Evolutionary conservation across 345 rosid species (phyloP), one percentile per base, ranked within the genome.

Genomic region (Eutrema yunnanense): DNA sequence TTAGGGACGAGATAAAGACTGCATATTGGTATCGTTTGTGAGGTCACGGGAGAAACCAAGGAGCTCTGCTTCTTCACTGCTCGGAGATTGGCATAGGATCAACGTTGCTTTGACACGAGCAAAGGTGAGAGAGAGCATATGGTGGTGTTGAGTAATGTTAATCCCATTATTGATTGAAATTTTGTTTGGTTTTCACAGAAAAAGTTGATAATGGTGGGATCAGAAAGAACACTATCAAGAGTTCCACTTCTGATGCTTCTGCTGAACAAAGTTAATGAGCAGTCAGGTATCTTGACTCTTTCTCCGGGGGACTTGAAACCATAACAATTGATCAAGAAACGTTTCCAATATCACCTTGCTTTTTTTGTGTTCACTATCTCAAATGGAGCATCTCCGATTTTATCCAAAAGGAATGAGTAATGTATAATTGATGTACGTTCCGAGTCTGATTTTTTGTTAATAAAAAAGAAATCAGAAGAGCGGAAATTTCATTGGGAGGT

Each of bases 31-130:
- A 11, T 94, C 98, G 2, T 94, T 94, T 68, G 98, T 88, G 50
- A 82, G 95, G 76, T 89, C 95, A 10, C 67, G 65, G 38, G 90
- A 87, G 81, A 89, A 86, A 72, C 90, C 88, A 7, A 88, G 68
- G 68, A 82, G 62, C 40, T 84, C 77, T 65, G 79, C 73, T 42
- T 82, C 95, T 36, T 89, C 98, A 42, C 78, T 94, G 76, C 92
- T 94, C 43, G 97, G 91, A 65, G 96, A 94, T 73, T 94, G 98
- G 98, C 98, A 89, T 74, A 82, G 98, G 83, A 91, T 91, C 73
- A 94, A 95, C 63, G 99, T 95, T 26, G 97, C 99, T 59, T 70
- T 95, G 48, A 88, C 98, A 2, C 85, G 97, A 40, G 97, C 98
- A 49, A 94, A 90, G 98, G 98, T 89, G 59, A 36, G 73, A 55